Evolutionary conservation across 176 grass and related monocot genomes (phyloP), one percentile per base, ranked within the genome.

Genomic region (Aegilops sharonensis): DNA sequence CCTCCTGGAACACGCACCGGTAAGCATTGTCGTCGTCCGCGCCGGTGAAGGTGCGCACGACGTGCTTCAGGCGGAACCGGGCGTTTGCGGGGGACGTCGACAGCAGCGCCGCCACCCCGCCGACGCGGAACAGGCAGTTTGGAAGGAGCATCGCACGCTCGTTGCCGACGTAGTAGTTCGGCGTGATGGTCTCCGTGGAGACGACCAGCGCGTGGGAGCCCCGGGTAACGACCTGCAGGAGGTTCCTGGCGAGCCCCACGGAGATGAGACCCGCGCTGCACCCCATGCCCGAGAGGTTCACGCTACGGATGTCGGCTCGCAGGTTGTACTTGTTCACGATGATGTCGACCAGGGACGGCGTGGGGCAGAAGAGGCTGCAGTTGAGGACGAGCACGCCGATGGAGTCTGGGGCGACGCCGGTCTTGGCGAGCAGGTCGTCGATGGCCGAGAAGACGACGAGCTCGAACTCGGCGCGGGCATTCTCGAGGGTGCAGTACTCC

Each of bases 361-460:
- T 50, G 47, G 47, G 47, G 14, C 47, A 50, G 47, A 50, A 50
- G 47, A 50, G 47, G 47, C 47, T 50, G 47, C 47, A 50, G 47
- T 50, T 50, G 47, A 50, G 47, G 47, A 50, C 13, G 47, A 50
- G 47, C 13, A 15, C 47, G 14, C 13, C 81, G 84, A 92, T 27
- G 77, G 36, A 64, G 12, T 29, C 50, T 0, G 84, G 34, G 50
- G 23, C 20, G 48, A 89, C 0, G 0, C 91, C 62, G 5, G 90
- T 94, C 85, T 88, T 94, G 73, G 81, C 71, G n/a, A 94, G 72
- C 30, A 94, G 90, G 77, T 94, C 90, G 70, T 94, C 90, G 72
- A 94, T 85, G 69, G 92, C 87, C 6, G 92, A 94, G 90, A 94
- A 94, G 85, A 94, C 57, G 40, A 92, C 31, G 34, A 94, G 71